Conservation (phyloP, 176 grass and related monocot genomes). For the Hordeum marinum region DNA sequence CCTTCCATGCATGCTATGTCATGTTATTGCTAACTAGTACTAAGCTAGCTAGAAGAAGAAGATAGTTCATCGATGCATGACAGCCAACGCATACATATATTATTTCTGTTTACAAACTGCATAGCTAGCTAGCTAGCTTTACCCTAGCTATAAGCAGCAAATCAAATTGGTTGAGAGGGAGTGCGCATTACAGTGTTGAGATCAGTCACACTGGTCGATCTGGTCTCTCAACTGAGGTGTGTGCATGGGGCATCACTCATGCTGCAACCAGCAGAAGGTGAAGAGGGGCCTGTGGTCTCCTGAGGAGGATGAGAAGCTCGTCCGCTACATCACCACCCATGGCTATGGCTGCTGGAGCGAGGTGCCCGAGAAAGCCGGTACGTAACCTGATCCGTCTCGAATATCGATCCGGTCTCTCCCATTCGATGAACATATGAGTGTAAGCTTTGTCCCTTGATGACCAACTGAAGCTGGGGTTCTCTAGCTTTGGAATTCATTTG, state of each 20-base stretch:
- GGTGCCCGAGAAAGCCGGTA: slow-evolving; percentile 97
- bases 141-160: background rate
- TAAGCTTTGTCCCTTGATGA: background rate
- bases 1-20: slow-evolving; percentile 23
- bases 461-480: background rate
- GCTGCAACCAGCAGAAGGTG: slow-evolving; percentile 99
- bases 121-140: slow-evolving; percentile 9
- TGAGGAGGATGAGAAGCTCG: slow-evolving; percentile 98
- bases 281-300: slow-evolving; percentile 98
- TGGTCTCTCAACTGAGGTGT: background rate
- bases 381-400: background rate
- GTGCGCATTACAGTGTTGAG: slow-evolving; percentile 15
- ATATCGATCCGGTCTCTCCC: background rate
- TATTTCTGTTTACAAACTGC: background rate
- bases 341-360: slow-evolving; percentile 99
- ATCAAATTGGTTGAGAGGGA: slow-evolving; percentile 4
- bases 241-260: slow-evolving; percentile 93
- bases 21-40: background rate
- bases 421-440: background rate
- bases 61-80: slow-evolving; percentile 12
- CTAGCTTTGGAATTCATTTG: background rate
- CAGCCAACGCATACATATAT: background rate
- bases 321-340: slow-evolving; percentile 96
- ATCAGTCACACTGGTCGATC: background rate
- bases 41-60: slow-evolving; percentile 17